Evolutionary conservation across 139 green algal genomes (phyloP).

Genomic region (Haematococcus lacustris): DNA sequence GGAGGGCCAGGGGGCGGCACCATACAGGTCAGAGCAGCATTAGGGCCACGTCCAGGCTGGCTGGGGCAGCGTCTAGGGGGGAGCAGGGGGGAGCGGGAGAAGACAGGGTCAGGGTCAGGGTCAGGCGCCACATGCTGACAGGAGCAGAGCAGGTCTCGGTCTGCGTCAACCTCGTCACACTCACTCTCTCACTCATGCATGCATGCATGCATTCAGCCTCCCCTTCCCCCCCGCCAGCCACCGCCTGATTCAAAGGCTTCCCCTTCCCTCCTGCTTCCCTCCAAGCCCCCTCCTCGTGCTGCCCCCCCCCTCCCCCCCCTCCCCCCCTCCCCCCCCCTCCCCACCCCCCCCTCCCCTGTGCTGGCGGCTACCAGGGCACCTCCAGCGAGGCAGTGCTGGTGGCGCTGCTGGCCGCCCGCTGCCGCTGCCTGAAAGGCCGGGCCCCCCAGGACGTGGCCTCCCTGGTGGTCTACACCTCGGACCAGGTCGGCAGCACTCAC

Average conservation of each 20-base stretch:
- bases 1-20: constrained; percentile 45
- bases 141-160: background rate
- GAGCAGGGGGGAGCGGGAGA: background rate
- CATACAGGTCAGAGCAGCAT: constrained; percentile 41
- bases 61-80: background rate
- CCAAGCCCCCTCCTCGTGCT: no score
- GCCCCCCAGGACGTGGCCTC: constrained; percentile 13
- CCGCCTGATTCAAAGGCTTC: no score
- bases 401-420: constrained; percentile 61
- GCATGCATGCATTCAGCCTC: background rate
- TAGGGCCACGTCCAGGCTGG: background rate
- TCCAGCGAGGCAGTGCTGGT: constrained; percentile 62
- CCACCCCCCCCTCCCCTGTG: background rate
- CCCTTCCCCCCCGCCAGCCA: background rate
- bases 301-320: no score
- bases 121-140: background rate
- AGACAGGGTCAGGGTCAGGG: no score
- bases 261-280: no score
- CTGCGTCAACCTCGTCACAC: background rate
- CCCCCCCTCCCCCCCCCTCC: no score
- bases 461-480: constrained; percentile 42
- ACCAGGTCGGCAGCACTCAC: no score
- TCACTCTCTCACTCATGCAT: background rate
- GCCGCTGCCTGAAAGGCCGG: constrained; percentile 13
- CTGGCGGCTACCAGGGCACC: constrained; percentile 31